A percentile compares a stretch with the other conserved stretches of the same genome.
Conservation (phyloP, 1,284 basidiomycete genomes). For the Cryptococcus sp. region DNA sequence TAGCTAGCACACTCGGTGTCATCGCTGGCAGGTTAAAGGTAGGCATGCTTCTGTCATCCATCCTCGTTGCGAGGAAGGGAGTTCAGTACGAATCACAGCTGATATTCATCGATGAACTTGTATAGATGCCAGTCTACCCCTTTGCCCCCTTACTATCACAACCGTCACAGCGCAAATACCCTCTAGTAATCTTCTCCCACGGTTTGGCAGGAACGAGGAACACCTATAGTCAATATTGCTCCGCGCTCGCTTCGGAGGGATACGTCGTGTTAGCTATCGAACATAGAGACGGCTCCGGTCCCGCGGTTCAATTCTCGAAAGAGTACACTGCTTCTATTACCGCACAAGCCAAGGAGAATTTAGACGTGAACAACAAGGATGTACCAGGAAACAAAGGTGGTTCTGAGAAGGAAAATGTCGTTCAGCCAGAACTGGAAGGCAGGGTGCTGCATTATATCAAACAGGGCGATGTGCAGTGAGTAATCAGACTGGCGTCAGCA, state of each 20-base stretch:
- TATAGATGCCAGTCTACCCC: constrained; percentile 32
- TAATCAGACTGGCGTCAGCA: no score
- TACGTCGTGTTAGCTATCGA: constrained; percentile 74
- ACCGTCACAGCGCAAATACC: constrained; percentile 55
- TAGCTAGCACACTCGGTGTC: constrained; percentile 24
- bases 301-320: constrained; percentile 41
- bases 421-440: constrained; percentile 4
- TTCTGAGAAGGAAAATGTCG: no score
- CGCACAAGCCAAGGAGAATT: constrained; percentile 12
- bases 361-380: constrained; percentile 5
- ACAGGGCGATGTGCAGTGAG: constrained; percentile 60
- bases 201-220: constrained; percentile 73
- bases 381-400: no score
- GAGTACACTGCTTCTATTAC: constrained; percentile 35
- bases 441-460: constrained; percentile 55
- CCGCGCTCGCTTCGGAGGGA: constrained; percentile 68
- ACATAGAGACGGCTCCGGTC: constrained; percentile 72
- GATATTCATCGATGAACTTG: not conserved
- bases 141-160: constrained; percentile 17
- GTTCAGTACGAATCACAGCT: not conserved
- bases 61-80: no score
- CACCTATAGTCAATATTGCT: constrained; percentile 72
- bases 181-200: constrained; percentile 76
- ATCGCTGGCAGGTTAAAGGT: constrained; percentile 32
- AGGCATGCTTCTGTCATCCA: not conserved